phyloP scores from a whole-genome alignment of 306 rosid genomes.

The Acacia melanoxylon region DNA sequence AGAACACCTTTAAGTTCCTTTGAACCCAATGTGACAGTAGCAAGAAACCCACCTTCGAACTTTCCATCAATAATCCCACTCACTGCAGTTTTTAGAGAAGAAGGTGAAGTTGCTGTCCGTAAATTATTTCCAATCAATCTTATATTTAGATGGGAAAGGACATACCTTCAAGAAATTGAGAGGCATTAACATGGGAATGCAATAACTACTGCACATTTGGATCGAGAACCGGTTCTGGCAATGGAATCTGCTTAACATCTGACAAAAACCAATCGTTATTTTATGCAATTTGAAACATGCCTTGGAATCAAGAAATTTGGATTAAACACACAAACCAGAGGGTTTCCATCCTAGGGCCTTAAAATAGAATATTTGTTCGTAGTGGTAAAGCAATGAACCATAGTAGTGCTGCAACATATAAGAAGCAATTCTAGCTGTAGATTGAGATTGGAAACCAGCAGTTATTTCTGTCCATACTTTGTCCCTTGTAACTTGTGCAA shows the following conservation, averaged over 20 bases:
- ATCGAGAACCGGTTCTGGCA: slow-evolving; percentile 32
- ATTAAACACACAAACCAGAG: slow-evolving; percentile 44
- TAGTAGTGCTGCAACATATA: slow-evolving; percentile 87
- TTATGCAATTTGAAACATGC: slow-evolving; percentile 12
- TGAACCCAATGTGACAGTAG: slow-evolving; percentile 72
- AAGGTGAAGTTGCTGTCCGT: slow-evolving; percentile 32
- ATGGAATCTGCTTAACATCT: slow-evolving; percentile 51
- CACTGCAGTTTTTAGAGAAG: slow-evolving; percentile 46
- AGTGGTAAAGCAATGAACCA: slow-evolving; percentile 70
- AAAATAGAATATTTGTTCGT: slow-evolving; percentile 74
- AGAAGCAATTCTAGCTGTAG: slow-evolving; percentile 91
- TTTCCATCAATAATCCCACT: slow-evolving; percentile 88
- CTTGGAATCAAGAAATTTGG: neutral
- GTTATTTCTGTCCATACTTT: slow-evolving; percentile 93
- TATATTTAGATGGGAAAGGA: slow-evolving; percentile 12
- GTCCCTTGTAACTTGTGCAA: slow-evolving; percentile 65
- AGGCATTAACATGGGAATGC: slow-evolving; percentile 38
- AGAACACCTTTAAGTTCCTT: slow-evolving; percentile 82
- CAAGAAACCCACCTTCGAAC: slow-evolving; percentile 89
- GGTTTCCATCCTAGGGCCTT: slow-evolving; percentile 53
- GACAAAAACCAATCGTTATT: slow-evolving; percentile 31
- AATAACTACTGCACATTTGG: slow-evolving; percentile 35
- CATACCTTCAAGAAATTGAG: slow-evolving; percentile 64
- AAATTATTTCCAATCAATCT: neutral
- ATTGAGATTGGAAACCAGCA: slow-evolving; percentile 76